Evolutionary conservation across 306 rosid species (phyloP).

Genomic region (Inga leiocalycina): DNA sequence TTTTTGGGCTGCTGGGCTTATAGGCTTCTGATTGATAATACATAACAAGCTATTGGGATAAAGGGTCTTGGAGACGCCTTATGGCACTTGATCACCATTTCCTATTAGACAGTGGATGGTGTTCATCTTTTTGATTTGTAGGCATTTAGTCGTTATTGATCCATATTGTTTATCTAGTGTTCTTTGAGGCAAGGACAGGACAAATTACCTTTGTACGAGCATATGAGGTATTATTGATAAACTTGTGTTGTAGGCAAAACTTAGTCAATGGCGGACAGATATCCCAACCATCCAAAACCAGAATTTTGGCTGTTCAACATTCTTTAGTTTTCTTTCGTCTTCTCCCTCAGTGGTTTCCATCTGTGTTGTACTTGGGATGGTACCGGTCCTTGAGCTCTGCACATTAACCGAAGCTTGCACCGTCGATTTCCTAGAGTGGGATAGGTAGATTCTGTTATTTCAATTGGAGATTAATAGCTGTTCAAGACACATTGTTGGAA

Average conservation of each 20-base stretch:
- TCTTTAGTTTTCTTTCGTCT: background rate
- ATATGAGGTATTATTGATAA: background rate
- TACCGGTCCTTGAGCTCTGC: background rate
- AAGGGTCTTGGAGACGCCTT: constrained; percentile 11
- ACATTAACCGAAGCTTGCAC: background rate
- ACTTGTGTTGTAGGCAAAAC: background rate
- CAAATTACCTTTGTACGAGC: constrained; percentile 3
- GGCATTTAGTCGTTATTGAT: constrained; percentile 17
- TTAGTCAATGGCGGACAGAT: background rate
- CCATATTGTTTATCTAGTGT: background rate
- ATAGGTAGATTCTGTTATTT: background rate
- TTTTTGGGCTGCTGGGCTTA: constrained; percentile 7
- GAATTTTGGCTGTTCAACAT: background rate
- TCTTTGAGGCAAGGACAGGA: constrained; percentile 5
- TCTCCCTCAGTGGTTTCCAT: background rate
- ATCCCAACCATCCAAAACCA: background rate
- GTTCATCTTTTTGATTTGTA: background rate
- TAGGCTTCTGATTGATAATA: background rate
- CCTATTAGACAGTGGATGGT: background rate
- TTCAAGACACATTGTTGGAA: background rate
- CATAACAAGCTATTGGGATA: background rate
- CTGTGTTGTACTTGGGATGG: background rate
- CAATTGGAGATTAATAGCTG: background rate
- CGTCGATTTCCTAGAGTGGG: background rate
- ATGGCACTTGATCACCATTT: constrained; percentile 16